Conservation (phyloP, 345 rosid genomes). For the Erysimum cheiranthoides region DNA sequence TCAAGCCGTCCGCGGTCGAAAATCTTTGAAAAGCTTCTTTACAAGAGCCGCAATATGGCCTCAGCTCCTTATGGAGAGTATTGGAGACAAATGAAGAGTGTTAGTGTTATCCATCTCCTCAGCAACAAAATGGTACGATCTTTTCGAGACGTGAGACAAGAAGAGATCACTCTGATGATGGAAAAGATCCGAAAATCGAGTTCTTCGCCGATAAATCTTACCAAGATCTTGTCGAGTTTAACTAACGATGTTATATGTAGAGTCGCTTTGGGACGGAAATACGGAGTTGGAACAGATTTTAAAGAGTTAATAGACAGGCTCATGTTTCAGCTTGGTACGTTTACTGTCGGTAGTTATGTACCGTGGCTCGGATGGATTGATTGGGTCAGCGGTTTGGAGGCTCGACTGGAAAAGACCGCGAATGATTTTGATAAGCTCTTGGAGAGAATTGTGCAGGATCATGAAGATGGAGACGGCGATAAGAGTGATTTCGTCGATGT, state of each 20-base stretch:
- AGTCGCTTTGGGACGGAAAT: slow-evolving; percentile 63
- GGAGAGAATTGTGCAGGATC: slow-evolving; percentile 44
- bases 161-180: slow-evolving; percentile 51
- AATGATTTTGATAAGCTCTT: slow-evolving; percentile 46
- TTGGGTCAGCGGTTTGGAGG: slow-evolving; percentile 38
- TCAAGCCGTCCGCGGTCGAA: slow-evolving; percentile 51
- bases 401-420: slow-evolving; percentile 33
- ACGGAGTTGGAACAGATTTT: slow-evolving; percentile 52
- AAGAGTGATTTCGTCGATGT: slow-evolving; percentile 39
- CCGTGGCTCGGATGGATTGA: slow-evolving; percentile 64
- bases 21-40: slow-evolving; percentile 45
- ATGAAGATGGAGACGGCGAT: slow-evolving; percentile 15
- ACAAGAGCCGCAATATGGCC: slow-evolving; percentile 48
- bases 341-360: slow-evolving; percentile 54
- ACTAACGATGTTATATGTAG: slow-evolving; percentile 61
- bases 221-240: slow-evolving; percentile 34
- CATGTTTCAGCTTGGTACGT: slow-evolving; percentile 44
- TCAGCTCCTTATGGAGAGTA: slow-evolving; percentile 69
- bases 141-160: slow-evolving; percentile 49
- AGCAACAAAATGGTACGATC: slow-evolving; percentile 58
- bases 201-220: slow-evolving; percentile 48
- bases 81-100: slow-evolving; percentile 70
- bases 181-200: slow-evolving; percentile 40
- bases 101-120: slow-evolving; percentile 55
- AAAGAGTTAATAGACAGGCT: slow-evolving; percentile 46